Percentiles rank a stretch among this genome's conserved stretches.
phyloP scores from a whole-genome alignment of 805 yeast species.

The Candida nitratophila region DNA sequence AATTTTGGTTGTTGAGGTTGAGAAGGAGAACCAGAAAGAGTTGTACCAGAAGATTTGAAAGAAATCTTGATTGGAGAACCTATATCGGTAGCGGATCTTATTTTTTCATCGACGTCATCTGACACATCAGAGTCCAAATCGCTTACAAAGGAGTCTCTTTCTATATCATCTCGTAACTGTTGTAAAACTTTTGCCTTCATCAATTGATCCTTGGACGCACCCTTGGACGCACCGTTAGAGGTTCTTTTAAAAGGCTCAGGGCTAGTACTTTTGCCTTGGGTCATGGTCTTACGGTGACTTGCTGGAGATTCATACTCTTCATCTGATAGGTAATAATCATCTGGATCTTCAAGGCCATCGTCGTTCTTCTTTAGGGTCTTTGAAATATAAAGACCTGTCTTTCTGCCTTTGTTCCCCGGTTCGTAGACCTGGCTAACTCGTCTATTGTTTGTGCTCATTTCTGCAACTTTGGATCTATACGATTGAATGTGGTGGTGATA shows the following conservation, averaged over 20 bases:
- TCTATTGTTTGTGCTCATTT: neutral
- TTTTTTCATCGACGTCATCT: conserved; percentile 22
- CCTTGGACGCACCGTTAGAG: too few relatives aligned
- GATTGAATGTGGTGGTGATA: too few relatives aligned
- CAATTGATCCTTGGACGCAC: too few relatives aligned
- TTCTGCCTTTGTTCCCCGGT: conserved; percentile 57
- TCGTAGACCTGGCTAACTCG: conserved; percentile 31
- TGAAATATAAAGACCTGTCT: conserved; percentile 44
- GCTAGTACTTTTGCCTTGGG: conserved; percentile 9
- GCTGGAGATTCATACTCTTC: conserved; percentile 34
- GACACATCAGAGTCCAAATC: conserved; percentile 9
- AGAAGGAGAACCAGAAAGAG: neutral
- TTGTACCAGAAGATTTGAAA: conserved; percentile 6
- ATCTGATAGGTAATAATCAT: conserved; percentile 50
- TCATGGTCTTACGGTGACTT: conserved; percentile 6
- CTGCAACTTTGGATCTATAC: too few relatives aligned
- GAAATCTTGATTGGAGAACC: conserved; percentile 23
- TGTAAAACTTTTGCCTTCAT: neutral
- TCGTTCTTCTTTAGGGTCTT: conserved; percentile 41
- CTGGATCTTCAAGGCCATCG: conserved; percentile 61
- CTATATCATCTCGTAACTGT: neutral
- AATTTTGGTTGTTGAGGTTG: neutral
- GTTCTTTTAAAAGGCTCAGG: too few relatives aligned
- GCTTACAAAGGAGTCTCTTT: conserved; percentile 9
- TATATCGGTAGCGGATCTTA: conserved; percentile 20